A percentile compares a stretch with the other conserved stretches of the same genome.
phyloP scores from a whole-genome alignment of 2,329 filamentous ascomycete genomes.

The Epichloe sylvatica region DNA sequence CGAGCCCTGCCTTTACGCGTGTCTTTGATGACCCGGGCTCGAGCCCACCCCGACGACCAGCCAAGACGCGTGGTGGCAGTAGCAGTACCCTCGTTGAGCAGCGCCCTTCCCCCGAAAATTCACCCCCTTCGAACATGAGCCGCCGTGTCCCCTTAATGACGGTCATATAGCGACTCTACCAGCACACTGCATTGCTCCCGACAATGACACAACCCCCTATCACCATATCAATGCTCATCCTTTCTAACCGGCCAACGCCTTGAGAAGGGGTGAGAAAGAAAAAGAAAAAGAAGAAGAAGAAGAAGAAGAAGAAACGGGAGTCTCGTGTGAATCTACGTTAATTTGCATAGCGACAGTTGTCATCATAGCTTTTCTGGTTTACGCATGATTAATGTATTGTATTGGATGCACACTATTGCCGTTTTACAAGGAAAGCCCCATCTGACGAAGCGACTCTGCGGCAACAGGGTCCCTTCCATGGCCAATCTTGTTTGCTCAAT shows the following conservation, averaged over 20 bases:
- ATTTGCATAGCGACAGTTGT: conserved; percentile 26
- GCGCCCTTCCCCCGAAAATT: conserved; percentile 36
- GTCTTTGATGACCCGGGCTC: conserved; percentile 50
- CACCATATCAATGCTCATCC: not conserved
- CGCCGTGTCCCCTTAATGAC: conserved; percentile 52
- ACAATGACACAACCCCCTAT: not conserved
- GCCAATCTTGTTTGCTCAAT: not conserved
- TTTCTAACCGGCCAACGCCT: not conserved
- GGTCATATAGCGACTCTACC: conserved; percentile 28
- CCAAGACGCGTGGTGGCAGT: conserved; percentile 37
- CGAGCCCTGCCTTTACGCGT: conserved; percentile 52
- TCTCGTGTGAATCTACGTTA: conserved; percentile 10
- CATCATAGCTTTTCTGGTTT: conserved; percentile 10
- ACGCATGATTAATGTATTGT: not conserved
- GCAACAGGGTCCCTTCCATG: not conserved
- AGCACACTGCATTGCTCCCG: not conserved
- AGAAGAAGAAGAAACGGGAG: conserved; percentile 13
- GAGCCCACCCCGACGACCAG: conserved; percentile 37
- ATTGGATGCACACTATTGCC: not conserved
- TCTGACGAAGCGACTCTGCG: not conserved
- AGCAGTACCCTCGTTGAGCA: conserved; percentile 37
- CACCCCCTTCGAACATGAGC: conserved; percentile 35
- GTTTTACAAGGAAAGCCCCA: not conserved
- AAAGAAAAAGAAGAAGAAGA: conserved; percentile 6
- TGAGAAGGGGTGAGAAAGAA: conserved; percentile 10